A percentile compares a stretch with the other conserved stretches of the same genome.
These are phyloP conservation scores for Symbiodinium natans DNA, from an alignment of 73 alveolate genomes.

Conservation along the genomic window DNA sequence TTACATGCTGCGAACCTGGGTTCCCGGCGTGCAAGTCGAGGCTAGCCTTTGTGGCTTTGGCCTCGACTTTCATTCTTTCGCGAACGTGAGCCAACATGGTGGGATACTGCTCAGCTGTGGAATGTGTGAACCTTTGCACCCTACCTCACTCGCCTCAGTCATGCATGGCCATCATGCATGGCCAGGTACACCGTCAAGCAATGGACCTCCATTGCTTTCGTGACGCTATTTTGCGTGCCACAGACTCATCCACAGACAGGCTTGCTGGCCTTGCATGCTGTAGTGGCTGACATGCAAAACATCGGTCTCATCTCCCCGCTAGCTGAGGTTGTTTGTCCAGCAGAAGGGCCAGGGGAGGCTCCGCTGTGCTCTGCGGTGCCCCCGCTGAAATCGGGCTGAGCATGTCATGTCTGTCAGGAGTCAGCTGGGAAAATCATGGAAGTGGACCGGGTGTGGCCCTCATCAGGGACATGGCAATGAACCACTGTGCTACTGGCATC, in stretches of 20 bases:
- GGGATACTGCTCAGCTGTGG: background rate
- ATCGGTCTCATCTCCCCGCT: background rate
- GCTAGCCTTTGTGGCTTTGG: constrained; percentile 63
- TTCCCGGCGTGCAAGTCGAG: background rate
- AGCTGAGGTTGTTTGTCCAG: constrained; percentile 65
- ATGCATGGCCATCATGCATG: background rate
- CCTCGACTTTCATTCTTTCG: constrained; percentile 47
- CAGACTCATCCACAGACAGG: background rate
- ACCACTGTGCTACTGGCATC: too few species aligned
- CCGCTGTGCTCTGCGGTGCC: background rate
- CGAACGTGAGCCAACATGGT: constrained; percentile 14
- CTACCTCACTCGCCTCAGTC: background rate
- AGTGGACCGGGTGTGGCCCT: constrained; percentile 48
- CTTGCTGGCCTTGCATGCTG: background rate
- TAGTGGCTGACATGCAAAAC: background rate
- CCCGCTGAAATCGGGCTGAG: background rate
- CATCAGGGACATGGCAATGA: too few species aligned
- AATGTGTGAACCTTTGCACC: too few species aligned
- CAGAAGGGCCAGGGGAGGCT: constrained; percentile 72
- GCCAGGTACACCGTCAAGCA: constrained; percentile 17
- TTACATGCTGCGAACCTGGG: background rate
- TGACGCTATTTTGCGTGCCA: constrained; percentile 34
- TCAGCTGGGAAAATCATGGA: constrained; percentile 23
- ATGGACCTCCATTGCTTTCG: constrained; percentile 26
- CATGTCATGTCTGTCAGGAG: background rate